These are phyloP conservation scores for Dendrothele bispora DNA, from an alignment of 768 basidiomycete genomes.

Conservation along the genomic window DNA sequence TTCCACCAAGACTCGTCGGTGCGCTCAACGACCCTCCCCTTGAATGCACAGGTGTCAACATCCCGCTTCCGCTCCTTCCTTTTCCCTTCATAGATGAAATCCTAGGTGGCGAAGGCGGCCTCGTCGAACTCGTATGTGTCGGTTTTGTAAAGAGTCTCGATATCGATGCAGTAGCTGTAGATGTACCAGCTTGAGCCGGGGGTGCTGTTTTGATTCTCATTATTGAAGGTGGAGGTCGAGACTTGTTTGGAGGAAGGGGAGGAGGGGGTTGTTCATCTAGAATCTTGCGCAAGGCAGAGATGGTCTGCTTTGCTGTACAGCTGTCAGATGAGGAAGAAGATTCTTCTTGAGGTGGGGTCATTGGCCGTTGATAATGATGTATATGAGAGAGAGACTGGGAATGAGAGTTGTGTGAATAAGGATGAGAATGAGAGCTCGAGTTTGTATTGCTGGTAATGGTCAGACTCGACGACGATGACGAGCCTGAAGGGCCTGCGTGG, in stretches of 20 bases:
- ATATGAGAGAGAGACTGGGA: not conserved
- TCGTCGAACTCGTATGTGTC: slow-evolving; percentile 50
- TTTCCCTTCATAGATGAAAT: slow-evolving; percentile 9
- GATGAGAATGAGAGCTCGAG: not conserved
- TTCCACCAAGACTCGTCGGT: slow-evolving; percentile 17
- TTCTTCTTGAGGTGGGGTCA: slow-evolving; percentile 63
- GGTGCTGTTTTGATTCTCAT: slow-evolving; percentile 31
- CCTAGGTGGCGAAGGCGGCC: slow-evolving; percentile 59
- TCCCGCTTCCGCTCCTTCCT: not conserved
- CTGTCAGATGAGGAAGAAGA: slow-evolving; percentile 50
- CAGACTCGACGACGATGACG: not conserved
- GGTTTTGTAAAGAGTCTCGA: slow-evolving; percentile 74
- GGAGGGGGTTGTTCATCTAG: slow-evolving; percentile 53
- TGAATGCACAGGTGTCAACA: not conserved
- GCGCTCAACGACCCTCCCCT: not conserved
- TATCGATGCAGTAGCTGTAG: slow-evolving; percentile 75
- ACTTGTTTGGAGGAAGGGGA: slow-evolving; percentile 5
- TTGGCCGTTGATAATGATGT: slow-evolving; percentile 27
- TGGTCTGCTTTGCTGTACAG: slow-evolving; percentile 59
- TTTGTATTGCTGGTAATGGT: not conserved
- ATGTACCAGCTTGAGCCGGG: slow-evolving; percentile 55
- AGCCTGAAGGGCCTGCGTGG: not conserved
- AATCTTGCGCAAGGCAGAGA: slow-evolving; percentile 69
- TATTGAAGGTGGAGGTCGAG: slow-evolving; percentile 9
- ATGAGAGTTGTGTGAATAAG: not conserved